Evolutionary conservation across 768 basidiomycete genomes (phyloP).

Genomic region (Dacryopinax primogenitus): DNA sequence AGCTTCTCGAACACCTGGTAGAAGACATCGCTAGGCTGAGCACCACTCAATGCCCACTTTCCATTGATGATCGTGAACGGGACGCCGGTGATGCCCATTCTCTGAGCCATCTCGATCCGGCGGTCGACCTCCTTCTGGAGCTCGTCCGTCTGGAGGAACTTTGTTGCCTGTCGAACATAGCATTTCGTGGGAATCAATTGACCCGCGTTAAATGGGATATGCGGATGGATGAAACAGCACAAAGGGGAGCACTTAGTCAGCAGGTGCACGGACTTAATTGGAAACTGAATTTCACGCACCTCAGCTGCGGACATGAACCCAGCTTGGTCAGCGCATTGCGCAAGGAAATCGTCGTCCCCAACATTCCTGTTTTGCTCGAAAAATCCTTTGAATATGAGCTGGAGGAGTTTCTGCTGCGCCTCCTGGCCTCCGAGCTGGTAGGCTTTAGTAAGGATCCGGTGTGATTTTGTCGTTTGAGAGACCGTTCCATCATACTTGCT

Average conservation of each 20-base stretch:
- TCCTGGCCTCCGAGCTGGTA: conserved; percentile 47
- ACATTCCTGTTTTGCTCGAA: conserved; percentile 55
- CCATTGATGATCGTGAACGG: conserved; percentile 69
- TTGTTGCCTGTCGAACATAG: conserved; percentile 36
- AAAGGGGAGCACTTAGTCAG: conserved; percentile 14
- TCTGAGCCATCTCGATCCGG: conserved; percentile 48
- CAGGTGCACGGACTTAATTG: conserved; percentile 10
- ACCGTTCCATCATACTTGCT: conserved; percentile 51
- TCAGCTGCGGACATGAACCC: conserved; percentile 48
- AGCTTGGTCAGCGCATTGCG: conserved; percentile 41
- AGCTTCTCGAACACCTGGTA: conserved; percentile 36
- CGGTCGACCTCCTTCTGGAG: conserved; percentile 49
- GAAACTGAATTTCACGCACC: conserved; percentile 33
- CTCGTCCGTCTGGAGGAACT: conserved; percentile 55
- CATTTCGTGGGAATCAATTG: no score
- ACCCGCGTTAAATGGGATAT: no score
- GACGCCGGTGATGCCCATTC: conserved; percentile 61
- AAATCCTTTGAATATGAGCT: conserved; percentile 51
- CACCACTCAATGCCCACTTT: conserved; percentile 64
- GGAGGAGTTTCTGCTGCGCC: conserved; percentile 44
- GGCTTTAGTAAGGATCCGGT: conserved; percentile 60
- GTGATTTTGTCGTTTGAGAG: conserved; percentile 53
- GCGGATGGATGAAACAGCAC: background rate
- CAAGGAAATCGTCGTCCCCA: conserved; percentile 44
- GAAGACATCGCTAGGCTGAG: conserved; percentile 58